Evolutionary conservation across 129 eudicot species (phyloP), one percentile per base, ranked within the genome.

Genomic region (Artemisia tridentata): DNA sequence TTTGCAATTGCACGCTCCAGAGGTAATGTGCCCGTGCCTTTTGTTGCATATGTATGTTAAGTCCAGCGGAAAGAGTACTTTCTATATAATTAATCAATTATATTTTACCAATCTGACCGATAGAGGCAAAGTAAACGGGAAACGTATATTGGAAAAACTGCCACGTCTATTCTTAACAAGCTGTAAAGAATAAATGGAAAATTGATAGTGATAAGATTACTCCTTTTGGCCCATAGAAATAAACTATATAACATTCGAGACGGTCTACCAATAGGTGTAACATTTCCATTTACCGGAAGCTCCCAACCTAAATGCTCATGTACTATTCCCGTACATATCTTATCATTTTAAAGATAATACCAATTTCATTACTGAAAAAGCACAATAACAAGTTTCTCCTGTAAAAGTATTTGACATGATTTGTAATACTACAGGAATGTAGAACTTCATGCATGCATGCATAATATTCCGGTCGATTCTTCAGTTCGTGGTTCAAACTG

Each of bases 361-460:
- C 11, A 2, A 1, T 38, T 38, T 7, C 11, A 7, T 11, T 38
- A 38, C 45, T 38, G 45, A 38, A 38, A 38, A 38, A 38, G 11
- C 45, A 38, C 45, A 38, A 38, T 38, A 38, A 7, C 45, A 38
- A 7, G 45, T 38, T 38, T 38, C 45, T 38, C 0, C 11, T 7
- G 45, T 38, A 7, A 7, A 38, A 38, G 45, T 38, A 55, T 46
- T 56, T 63, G 23, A 46, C 67, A 6, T 56, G 38, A 29, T 65
- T 67, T 60, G 18, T 72, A 29, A 72, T 18, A 18, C 77, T n/a
- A 53, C 81, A 86, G 92, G 88, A 80, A 86, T 21, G 85, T 84
- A 63, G 79, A 85, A 46, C 82, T 86, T 77, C 81, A 84, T 71
- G 78, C 86, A 20, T 86, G 88, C 78, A 79, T 86, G 54, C 88